Percentiles rank a stretch among this genome's conserved stretches.
phyloP scores from a whole-genome alignment of 495 filamentous ascomycete species.

The Cryomyces antarcticus region DNA sequence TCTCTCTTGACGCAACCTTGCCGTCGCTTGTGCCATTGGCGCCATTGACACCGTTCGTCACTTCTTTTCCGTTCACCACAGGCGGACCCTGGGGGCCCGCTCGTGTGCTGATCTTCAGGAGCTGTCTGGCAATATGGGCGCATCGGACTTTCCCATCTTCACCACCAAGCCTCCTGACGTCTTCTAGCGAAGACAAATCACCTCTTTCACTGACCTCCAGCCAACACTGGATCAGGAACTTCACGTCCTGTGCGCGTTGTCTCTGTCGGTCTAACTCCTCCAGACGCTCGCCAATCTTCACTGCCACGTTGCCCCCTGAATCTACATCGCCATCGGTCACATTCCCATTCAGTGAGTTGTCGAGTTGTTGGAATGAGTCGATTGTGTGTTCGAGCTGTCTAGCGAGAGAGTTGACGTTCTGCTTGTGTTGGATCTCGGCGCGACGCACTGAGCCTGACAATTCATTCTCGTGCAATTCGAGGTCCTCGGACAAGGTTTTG shows the following conservation, averaged over 20 bases:
- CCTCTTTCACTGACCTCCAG: slow-evolving; percentile 74
- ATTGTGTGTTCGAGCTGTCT: slow-evolving; percentile 80
- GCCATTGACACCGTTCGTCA: slow-evolving; percentile 20
- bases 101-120: slow-evolving; percentile 71
- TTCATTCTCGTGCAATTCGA: slow-evolving; percentile 75
- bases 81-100: slow-evolving; percentile 57
- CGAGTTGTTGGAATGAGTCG: slow-evolving; percentile 72
- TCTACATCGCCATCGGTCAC: slow-evolving; percentile 32
- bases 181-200: slow-evolving; percentile 58
- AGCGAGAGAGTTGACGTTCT: slow-evolving; percentile 67
- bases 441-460: slow-evolving; percentile 70
- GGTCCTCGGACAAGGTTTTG: slow-evolving; percentile 59
- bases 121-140: slow-evolving; percentile 72
- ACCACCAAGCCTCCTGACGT: slow-evolving; percentile 55
- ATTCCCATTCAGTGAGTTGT: slow-evolving; percentile 47
- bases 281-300: slow-evolving; percentile 84
- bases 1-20: slow-evolving; percentile 52
- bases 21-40: slow-evolving; percentile 33
- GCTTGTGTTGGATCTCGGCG: slow-evolving; percentile 78
- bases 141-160: slow-evolving; percentile 75
- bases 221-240: slow-evolving; percentile 92
- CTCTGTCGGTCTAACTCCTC: slow-evolving; percentile 89
- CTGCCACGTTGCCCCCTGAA: slow-evolving; percentile 58
- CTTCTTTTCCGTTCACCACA: slow-evolving; percentile 28
- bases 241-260: slow-evolving; percentile 74